Base-by-base conservation (phyloP, 139 green algal genomes). In the Chlamydomonas schloesseri region DNA sequence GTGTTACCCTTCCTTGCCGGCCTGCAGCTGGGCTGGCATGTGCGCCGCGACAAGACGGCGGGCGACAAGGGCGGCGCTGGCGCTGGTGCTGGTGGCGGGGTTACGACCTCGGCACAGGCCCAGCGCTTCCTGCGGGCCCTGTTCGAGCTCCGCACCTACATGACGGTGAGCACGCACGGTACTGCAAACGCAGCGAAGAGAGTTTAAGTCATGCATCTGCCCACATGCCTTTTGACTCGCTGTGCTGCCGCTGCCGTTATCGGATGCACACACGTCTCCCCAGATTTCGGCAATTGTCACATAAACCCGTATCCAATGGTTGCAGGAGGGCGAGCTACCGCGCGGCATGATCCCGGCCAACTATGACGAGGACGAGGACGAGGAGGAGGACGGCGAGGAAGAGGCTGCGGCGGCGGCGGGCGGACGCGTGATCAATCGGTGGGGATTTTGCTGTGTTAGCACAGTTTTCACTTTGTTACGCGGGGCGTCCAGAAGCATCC, bases 301-400 rank as follows among this genome's bases (percentile, higher is more conserved):
- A n/a, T n/a, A n/a, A n/a, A n/a, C n/a, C n/a, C n/a, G n/a, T n/a
- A n/a, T n/a, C n/a, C 42, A 50, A 50, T 8, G 6, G 8, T 50
- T 13, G 0, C 71, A 89, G 88, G 73, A 92, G 42, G 92, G 91
- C 28, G 78, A 93, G 73, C 93, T 96, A 71, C 91, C 94, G 0
- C 83, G 74, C 28, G 69, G 77, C 68, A 96, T 96, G 92, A 73
- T 93, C 17, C 91, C 90, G 1, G 70, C 91, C 13, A 86, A 96
- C 89, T 93, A 93, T 65, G 93, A 96, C 46, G 92, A 94, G 5
- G 89, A 90, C 31, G 80, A 64, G 0, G 77, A 84, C 9, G 78
- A 83, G 73, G 58, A 57, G 55, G 88, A 84, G 0, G 80, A 73
- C 50, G 36, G 71, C 80, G 71, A 26, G 33, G 64, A 2, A 3